These are phyloP conservation scores for Ophiostoma triangulosporum DNA, from an alignment of 2,329 filamentous ascomycete genomes.

Conservation along the genomic window DNA sequence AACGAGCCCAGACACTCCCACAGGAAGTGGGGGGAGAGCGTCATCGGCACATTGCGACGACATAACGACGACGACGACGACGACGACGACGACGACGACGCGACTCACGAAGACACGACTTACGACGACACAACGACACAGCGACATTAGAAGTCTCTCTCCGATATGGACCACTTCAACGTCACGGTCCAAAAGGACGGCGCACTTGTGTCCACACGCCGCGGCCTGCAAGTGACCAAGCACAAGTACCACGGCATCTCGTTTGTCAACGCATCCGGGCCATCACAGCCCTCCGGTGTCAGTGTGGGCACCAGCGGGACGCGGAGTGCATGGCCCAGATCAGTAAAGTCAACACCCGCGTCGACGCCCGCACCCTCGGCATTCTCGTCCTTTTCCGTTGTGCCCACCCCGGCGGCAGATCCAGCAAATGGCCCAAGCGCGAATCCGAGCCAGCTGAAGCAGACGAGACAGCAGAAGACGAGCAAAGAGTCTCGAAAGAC, in stretches of 20 bases:
- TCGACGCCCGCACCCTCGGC: neutral
- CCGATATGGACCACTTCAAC: conserved; percentile 27
- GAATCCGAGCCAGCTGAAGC: neutral
- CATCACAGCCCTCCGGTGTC: conserved; percentile 10
- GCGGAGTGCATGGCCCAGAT: neutral
- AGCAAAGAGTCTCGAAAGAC: neutral
- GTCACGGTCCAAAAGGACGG: conserved; percentile 24
- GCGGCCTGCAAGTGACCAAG: conserved; percentile 27
- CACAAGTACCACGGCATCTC: conserved; percentile 26
- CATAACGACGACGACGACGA: neutral
- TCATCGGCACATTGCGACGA: neutral
- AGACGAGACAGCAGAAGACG: neutral
- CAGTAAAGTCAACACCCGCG: neutral
- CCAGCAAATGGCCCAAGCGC: no score
- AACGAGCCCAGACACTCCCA: neutral
- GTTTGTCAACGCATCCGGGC: conserved; percentile 24
- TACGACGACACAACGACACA: neutral
- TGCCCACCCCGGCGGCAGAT: neutral
- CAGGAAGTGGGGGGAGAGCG: neutral
- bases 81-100: neutral
- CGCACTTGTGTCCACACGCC: conserved; percentile 24
- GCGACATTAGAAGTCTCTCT: neutral
- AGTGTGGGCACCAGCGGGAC: conserved; percentile 2
- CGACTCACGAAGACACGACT: neutral
- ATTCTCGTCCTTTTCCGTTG: neutral